Evolutionary conservation across 768 basidiomycete genomes (phyloP), one percentile per base, ranked within the genome.

Genomic region (Tephrocybe sp.): DNA sequence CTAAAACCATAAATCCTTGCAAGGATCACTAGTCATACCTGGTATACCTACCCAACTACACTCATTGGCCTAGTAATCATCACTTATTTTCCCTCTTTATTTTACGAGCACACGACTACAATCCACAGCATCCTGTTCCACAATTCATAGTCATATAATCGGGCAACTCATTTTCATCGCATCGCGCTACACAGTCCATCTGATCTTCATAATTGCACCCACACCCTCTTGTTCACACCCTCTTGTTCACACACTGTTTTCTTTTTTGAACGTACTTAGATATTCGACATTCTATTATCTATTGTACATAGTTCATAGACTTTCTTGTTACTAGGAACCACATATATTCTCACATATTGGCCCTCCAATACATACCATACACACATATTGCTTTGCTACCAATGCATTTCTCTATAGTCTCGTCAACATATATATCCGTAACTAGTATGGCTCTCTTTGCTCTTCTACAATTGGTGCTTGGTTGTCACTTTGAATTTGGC

Each of bases 131-230:
- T 36, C 34, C 15, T 8, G 8, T 30, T 5, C 34, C 4, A 36
- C 17, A 7, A 36, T 36, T 36, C 17, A 12, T 36, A 36, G 8
- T 36, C 34, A 36, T 36, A 15, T 62, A 62, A 60, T 42, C 48
- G 45, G 17, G 46, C 60, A 62, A 57, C 57, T 48, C 43, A 55
- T 43, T 41, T 30, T 5, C 62, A 24, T 68, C 44, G 34, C 49
- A 39, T 51, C 28, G 28, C 28, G 28, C 40, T 65, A 63, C 66
- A 67, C 64, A 66, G 57, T 67, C 38, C n/a, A 39, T 20, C n/a
- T 39, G 38, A 20, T 30, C 5, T 30, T 30, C 11, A 5, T 30
- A 30, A 30, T 30, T 30, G 28, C 28, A 30, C 28, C 28, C n/a
- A n/a, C n/a, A n/a, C n/a, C n/a, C n/a, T n/a, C n/a, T n/a, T n/a